phyloP scores from a whole-genome alignment of 352 stramenopile genomes.

The Pythium biforme region DNA sequence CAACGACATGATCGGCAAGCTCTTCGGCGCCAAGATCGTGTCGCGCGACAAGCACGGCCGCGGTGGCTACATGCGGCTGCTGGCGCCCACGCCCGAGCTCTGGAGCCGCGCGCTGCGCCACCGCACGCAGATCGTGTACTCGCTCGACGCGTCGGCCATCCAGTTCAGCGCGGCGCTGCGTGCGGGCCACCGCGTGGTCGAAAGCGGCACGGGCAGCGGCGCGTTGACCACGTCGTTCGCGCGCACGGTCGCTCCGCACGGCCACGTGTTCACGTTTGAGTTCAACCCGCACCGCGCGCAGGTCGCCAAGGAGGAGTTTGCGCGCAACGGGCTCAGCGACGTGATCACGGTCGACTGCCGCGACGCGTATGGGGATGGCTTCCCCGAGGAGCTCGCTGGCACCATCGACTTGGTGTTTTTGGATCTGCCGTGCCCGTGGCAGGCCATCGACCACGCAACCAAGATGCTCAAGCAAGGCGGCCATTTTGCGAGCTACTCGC shows the following conservation, averaged over 20 bases:
- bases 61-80: conserved; percentile 93
- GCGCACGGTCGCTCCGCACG: conserved; percentile 85
- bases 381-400: conserved; percentile 57
- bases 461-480: conserved; percentile 92
- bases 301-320: conserved; percentile 93
- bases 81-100: conserved; percentile 96
- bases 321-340: conserved; percentile 85
- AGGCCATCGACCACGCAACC: conserved; percentile 91
- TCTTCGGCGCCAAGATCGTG: conserved; percentile 79
- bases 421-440: conserved; percentile 98
- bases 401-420: conserved; percentile 96
- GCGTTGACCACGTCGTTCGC: conserved; percentile 93
- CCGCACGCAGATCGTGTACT: conserved; percentile 98
- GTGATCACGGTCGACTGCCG: conserved; percentile 93
- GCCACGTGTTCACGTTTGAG: conserved; percentile 97
- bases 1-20: conserved; percentile 93
- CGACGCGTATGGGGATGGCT: conserved; percentile 94
- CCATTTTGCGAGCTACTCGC: conserved; percentile 96
- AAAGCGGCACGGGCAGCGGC: conserved; percentile 90
- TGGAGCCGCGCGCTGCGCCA: conserved; percentile 92
- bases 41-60: conserved; percentile 60
- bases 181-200: conserved; percentile 90
- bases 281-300: conserved; percentile 95
- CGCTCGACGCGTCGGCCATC: conserved; percentile 93
- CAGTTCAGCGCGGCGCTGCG: conserved; percentile 89